Conservation (phyloP, 2,329 filamentous ascomycete species). For the Cadophora gregata region DNA sequence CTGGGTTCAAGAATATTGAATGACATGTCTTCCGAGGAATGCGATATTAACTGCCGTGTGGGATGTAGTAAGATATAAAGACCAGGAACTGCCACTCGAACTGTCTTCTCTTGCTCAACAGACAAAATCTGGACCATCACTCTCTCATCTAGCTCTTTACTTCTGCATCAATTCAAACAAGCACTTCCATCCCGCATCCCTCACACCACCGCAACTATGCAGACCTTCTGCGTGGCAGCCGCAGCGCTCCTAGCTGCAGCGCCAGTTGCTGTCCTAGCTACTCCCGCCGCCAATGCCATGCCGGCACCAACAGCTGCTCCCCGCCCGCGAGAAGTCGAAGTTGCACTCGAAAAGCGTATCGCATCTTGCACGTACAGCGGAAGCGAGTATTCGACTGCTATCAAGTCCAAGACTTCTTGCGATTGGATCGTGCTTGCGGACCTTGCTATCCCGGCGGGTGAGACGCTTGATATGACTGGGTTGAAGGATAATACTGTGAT, state of each 20-base stretch:
- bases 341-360: constrained; percentile 21
- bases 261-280: constrained; percentile 13
- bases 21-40: background rate
- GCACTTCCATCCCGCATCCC: background rate
- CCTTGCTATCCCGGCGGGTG: constrained; percentile 20
- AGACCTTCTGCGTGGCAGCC: background rate
- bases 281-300: constrained; percentile 13
- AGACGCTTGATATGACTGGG: constrained; percentile 20
- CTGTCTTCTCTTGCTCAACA: constrained; percentile 7
- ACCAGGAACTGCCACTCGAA: constrained; percentile 1
- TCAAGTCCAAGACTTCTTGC: constrained; percentile 21
- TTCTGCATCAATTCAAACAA: constrained; percentile 10
- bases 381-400: constrained; percentile 18
- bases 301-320: constrained; percentile 19
- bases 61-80: constrained; percentile 15
- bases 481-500: constrained; percentile 18
- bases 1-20: background rate
- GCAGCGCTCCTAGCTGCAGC: constrained; percentile 13
- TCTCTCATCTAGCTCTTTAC: constrained; percentile 2
- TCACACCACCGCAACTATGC: constrained; percentile 9
- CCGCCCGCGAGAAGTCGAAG: constrained; percentile 15
- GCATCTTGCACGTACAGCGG: constrained; percentile 20
- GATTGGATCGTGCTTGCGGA: constrained; percentile 15
- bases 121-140: background rate
- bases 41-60: background rate